Evolutionary conservation across 805 yeast species (phyloP), one percentile per base, ranked within the genome.

Genomic region (Teunomyces cretensis): DNA sequence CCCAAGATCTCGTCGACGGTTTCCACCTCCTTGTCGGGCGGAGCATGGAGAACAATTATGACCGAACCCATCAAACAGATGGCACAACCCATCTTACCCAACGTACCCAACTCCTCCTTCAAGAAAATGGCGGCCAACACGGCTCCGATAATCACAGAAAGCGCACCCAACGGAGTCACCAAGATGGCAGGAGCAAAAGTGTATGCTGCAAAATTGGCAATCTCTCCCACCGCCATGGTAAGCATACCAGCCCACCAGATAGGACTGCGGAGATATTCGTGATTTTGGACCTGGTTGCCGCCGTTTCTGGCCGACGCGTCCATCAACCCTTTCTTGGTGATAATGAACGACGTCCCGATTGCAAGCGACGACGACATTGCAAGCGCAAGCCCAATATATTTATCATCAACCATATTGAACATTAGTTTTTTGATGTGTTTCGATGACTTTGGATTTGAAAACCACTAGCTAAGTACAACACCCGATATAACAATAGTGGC

Each of bases 211-310:
- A 89, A 89, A 61, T 89, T 89, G 46, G 96, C 96, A 33, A 89
- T 68, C 61, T 89, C 97, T 5, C 97, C 97, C 16, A 89, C 67
- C 2, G 94, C 96, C 97, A 89, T 84, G 39, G 95, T 82, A 26
- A 82, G 58, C 77, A 90, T 90, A 9, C 97, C 97, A 0, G 92
- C 87, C 88, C 96, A 87, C 97, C 97, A 89, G 31, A 88, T 79
- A 9, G 97, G 96, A 62, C 86, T 88, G 53, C 78, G 81, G 51
- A 89, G 69, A 60, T 89, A 89, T 56, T 85, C 82, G 59, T 75
- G 81, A n/a, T 90, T 89, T 48, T 86, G 86, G 24, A 84, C 88
- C 45, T 56, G 64, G 41, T 53, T 51, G 14, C 49, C 48, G 9
- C 65, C 65, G 46, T 81, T 81, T 35, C 75, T 70, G 46, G 75